Base-by-base conservation (phyloP, 257 asterid genomes). In the Primulina tabacum region DNA sequence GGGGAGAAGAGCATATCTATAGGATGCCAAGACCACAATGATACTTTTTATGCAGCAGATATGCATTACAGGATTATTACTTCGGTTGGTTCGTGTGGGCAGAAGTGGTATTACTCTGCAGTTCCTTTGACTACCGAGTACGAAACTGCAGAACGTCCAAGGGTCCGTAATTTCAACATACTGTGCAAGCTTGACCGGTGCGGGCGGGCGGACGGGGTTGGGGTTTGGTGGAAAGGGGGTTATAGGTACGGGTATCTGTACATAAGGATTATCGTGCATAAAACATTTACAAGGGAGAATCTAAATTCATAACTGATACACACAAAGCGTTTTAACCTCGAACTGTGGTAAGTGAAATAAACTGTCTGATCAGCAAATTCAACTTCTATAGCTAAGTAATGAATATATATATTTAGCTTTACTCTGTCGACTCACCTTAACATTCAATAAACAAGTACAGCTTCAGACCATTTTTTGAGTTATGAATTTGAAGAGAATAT, bases 1-100 rank as follows among this genome's bases (percentile, higher is more conserved):
- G 85, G 75, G 95, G 95, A 17, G 95, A 88, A 74, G 95, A 88
- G 62, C 92, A 88, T 71, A 82, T 86, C 17, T 88, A 62, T 24
- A 79, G 95, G 71, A 59, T 88, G 76, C 88, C 85, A 50, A 79
- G 71, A 76, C 75, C 69, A 57, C 37, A 73, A 3, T 69, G 18
- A 20, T 3, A 57, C 1, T 4, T 67, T 52, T 56, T 70, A 16
- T 16, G 56, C 56, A 16, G 56, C 20, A 50, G 18, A 50, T 8
- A 50, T 50, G 56, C 1, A 16, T 4, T 4, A 5, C 8, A 50
- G 56, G 20, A 12, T 16, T 16, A 12, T 50, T 16, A 14, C 18
- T 50, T 50, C 8, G 20, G 56, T 50, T 50, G 56, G 56, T 16
- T 50, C 20, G 21, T 16, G 56, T 50, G 18, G 8, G 16, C n/a